Conservation (phyloP, 2,329 filamentous ascomycete genomes). For the Talaromyces amestolkiae region DNA sequence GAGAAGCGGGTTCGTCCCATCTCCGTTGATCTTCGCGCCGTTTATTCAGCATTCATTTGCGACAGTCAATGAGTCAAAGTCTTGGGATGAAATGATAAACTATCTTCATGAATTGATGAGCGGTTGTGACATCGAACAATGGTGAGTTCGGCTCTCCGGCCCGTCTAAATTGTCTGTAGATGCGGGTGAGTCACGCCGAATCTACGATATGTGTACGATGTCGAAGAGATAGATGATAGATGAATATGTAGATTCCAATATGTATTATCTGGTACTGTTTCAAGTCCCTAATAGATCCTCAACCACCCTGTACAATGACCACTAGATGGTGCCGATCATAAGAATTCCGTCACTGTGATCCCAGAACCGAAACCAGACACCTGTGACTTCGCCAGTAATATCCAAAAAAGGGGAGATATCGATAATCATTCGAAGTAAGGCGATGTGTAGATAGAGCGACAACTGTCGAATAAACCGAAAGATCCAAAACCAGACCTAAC, state of each 20-base stretch:
- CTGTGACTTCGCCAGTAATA: neutral
- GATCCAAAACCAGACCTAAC: constrained; percentile 2
- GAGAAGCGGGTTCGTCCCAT: constrained; percentile 11
- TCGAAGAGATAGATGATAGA: neutral
- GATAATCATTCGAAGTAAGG: neutral
- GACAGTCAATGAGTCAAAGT: neutral
- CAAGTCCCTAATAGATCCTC: neutral
- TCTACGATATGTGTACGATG: neutral
- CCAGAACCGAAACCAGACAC: neutral
- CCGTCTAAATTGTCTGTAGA: neutral
- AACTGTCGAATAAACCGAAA: neutral
- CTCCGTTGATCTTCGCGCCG: neutral
- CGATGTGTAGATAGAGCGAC: neutral
- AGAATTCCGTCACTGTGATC: neutral
- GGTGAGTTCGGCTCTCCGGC: too few species aligned
- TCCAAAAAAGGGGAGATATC: neutral
- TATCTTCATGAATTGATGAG: neutral
- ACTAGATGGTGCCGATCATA: neutral
- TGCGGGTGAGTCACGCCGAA: neutral
- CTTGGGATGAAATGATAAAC: neutral
- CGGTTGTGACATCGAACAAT: too few species aligned
- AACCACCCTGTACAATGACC: neutral
- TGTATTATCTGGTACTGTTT: neutral
- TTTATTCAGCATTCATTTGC: neutral
- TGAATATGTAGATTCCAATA: neutral